Percentiles rank a stretch among this genome's conserved stretches.
These are phyloP conservation scores for Rubroshorea leprosula DNA, from an alignment of 345 rosid genomes.

Conservation along the genomic window DNA sequence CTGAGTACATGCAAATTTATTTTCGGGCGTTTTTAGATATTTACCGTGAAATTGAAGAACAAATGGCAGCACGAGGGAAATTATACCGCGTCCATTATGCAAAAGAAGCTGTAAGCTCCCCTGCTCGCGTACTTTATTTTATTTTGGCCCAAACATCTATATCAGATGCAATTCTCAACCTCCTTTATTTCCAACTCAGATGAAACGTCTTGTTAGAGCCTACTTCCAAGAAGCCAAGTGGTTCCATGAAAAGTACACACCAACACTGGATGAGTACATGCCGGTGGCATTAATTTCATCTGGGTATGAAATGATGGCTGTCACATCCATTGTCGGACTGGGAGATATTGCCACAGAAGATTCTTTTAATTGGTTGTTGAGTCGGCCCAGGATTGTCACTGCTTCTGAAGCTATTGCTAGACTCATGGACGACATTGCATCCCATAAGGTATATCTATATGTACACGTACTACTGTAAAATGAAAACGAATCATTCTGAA, in stretches of 20 bases:
- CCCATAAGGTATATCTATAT: slow-evolving; percentile 24
- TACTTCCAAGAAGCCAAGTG: slow-evolving; percentile 30
- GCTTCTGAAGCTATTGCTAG: slow-evolving; percentile 18
- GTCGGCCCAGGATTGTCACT: slow-evolving; percentile 15
- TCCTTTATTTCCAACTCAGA: slow-evolving; percentile 9
- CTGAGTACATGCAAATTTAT: not conserved
- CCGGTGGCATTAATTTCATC: slow-evolving; percentile 8
- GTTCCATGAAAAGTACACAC: slow-evolving; percentile 16
- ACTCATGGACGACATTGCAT: slow-evolving; percentile 27
- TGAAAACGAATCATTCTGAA: no score
- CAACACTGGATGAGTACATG: slow-evolving; percentile 30
- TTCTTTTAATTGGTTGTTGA: slow-evolving; percentile 18
- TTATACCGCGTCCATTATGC: not conserved
- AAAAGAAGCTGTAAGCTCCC: not conserved
- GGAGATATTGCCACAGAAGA: slow-evolving; percentile 18
- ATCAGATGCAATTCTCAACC: no score
- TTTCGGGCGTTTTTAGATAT: slow-evolving; percentile 12
- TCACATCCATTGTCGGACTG: slow-evolving; percentile 21
- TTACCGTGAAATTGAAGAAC: slow-evolving; percentile 1
- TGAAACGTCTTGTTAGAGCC: slow-evolving; percentile 19
- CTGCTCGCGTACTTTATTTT: not conserved
- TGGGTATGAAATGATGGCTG: slow-evolving; percentile 12
- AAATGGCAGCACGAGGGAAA: not conserved
- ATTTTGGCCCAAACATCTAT: no score
- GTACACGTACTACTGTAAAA: no score